These are phyloP conservation scores for Wickerhamiella occidentalis DNA, from an alignment of 805 yeast species.

Conservation along the genomic window DNA sequence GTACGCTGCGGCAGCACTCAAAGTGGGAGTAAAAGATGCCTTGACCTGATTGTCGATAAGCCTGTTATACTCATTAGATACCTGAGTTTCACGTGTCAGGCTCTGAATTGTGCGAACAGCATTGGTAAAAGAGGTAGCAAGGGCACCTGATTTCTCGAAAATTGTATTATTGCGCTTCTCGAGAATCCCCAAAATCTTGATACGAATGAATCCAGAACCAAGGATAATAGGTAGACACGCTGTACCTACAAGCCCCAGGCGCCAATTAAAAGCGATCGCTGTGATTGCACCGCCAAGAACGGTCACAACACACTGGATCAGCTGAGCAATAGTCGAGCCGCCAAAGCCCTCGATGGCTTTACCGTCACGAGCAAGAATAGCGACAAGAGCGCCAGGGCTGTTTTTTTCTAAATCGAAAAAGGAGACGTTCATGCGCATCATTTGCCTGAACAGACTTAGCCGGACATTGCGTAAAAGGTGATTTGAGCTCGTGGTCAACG, in stretches of 20 bases:
- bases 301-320: constrained; percentile 20
- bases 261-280: constrained; percentile 22
- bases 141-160: constrained; percentile 20
- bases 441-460: constrained; percentile 16
- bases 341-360: constrained; percentile 23
- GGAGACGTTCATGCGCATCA: constrained; percentile 23
- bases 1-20: constrained; percentile 18
- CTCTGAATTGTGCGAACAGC: constrained; percentile 24
- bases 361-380: constrained; percentile 23
- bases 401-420: constrained; percentile 24
- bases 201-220: constrained; percentile 21
- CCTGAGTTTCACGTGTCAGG: constrained; percentile 23
- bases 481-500: constrained; percentile 16
- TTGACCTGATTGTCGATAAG: constrained; percentile 12
- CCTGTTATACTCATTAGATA: constrained; percentile 16
- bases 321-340: constrained; percentile 25
- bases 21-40: constrained; percentile 5
- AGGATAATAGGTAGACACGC: constrained; percentile 21
- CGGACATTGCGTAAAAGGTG: constrained; percentile 22
- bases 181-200: constrained; percentile 17
- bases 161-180: constrained; percentile 17
- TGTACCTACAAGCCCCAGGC: constrained; percentile 22
- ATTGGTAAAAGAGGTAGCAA: constrained; percentile 24
- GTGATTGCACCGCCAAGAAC: constrained; percentile 21
- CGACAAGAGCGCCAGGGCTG: constrained; percentile 22